A percentile compares a stretch with the other conserved stretches of the same genome.
These are phyloP conservation scores for Diversispora epigaea DNA, from an alignment of 192 early-diverging fungal genomes.

Conservation along the genomic window DNA sequence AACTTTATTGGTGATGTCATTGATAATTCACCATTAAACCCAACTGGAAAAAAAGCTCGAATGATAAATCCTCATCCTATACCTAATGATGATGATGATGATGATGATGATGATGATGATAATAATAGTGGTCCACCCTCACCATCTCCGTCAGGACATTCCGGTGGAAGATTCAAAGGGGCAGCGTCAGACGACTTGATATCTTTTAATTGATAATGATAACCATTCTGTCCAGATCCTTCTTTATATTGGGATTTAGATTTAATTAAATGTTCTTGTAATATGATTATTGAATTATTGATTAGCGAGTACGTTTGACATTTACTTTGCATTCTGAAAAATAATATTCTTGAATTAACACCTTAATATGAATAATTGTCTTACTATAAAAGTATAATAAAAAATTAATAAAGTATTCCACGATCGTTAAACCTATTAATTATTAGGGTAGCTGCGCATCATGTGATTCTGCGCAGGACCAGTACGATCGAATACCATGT, in stretches of 20 bases:
- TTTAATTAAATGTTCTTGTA: neutral
- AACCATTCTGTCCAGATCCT: too few species aligned
- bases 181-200: neutral
- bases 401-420: too few species aligned
- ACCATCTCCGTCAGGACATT: neutral
- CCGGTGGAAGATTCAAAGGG: neutral
- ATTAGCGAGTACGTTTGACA: neutral
- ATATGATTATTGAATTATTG: neutral
- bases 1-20: neutral
- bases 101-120: neutral
- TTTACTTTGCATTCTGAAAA: too few species aligned
- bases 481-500: too few species aligned
- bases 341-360: too few species aligned
- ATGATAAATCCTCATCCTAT: conserved; percentile 5
- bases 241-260: neutral
- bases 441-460: too few species aligned
- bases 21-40: neutral
- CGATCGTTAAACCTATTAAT: too few species aligned
- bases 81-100: neutral
- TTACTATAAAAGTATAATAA: too few species aligned
- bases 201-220: too few species aligned
- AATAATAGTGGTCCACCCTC: too few species aligned
- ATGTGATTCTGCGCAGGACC: too few species aligned
- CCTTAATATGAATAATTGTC: too few species aligned
- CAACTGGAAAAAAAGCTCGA: conserved; percentile 9